Percentiles rank a stretch among this genome's conserved stretches.
Conservation (phyloP, 2,329 filamentous ascomycete genomes). For the Talaromyces sp. region DNA sequence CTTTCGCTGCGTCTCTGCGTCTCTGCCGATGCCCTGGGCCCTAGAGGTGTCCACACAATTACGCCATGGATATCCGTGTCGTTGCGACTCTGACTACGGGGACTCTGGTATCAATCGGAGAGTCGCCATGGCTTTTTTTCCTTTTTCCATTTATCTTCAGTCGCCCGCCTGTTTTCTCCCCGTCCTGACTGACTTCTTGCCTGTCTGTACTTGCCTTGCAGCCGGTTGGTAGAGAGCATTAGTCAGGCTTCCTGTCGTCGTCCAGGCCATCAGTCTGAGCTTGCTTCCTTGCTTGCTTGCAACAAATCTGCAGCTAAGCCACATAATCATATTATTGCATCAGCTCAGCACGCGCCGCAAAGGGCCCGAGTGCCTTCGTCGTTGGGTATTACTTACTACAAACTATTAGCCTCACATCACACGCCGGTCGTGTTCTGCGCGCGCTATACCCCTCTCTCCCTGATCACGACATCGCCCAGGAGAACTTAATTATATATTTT, state of each 20-base stretch:
- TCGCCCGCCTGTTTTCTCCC: neutral
- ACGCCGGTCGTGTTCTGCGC: neutral
- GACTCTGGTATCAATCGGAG: neutral
- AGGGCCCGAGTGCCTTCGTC: neutral
- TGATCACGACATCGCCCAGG: constrained; percentile 12
- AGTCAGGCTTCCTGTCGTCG: neutral
- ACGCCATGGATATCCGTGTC: neutral
- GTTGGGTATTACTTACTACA: neutral
- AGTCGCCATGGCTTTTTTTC: neutral
- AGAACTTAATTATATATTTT: constrained; percentile 5
- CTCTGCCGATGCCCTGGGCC: neutral
- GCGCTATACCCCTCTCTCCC: neutral
- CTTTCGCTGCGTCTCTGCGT: neutral
- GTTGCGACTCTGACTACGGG: neutral
- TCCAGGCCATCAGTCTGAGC: neutral
- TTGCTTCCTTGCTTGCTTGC: neutral
- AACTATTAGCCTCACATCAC: neutral
- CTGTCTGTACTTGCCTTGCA: neutral
- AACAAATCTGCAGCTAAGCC: neutral
- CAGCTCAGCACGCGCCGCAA: neutral
- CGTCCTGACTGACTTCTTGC: neutral
- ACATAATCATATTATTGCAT: neutral
- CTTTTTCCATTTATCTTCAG: neutral
- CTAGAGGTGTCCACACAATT: neutral
- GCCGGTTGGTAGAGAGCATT: neutral